phyloP scores from a whole-genome alignment of 148 eudicot genomes.

The Fagopyrum tataricum region DNA sequence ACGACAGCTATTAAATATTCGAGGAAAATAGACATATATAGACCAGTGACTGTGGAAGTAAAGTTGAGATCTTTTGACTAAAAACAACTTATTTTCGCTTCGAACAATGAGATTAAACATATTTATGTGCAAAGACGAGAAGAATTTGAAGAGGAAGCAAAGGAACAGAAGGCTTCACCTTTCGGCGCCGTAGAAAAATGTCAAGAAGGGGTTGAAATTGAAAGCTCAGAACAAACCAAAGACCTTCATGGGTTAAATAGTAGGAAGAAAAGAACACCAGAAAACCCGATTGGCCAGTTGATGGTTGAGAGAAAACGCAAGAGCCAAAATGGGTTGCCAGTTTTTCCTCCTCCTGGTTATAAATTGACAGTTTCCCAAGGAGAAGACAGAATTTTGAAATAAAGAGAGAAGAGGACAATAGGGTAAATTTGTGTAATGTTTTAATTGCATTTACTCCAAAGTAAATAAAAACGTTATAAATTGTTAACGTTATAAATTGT shows the following conservation, averaged over 20 bases:
- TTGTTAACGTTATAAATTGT: too few species aligned
- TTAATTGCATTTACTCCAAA: background rate
- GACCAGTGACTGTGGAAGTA: background rate
- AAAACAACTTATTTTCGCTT: background rate
- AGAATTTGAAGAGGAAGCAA: background rate
- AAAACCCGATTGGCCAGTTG: background rate
- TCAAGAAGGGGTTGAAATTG: constrained; percentile 5
- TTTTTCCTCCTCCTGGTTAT: background rate
- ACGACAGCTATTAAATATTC: background rate
- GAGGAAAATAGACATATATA: background rate
- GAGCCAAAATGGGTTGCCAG: background rate
- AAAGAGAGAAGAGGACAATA: background rate
- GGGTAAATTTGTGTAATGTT: background rate
- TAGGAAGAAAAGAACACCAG: background rate
- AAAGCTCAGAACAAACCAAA: background rate
- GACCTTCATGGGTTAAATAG: background rate
- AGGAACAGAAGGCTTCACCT: background rate
- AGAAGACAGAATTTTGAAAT: background rate
- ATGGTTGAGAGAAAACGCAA: constrained; percentile 1
- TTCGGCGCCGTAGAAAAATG: constrained; percentile 1
- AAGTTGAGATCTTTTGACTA: background rate
- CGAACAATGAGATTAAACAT: background rate
- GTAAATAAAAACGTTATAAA: too few species aligned
- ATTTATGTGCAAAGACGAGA: background rate
- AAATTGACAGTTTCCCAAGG: constrained; percentile 11